Conservation (phyloP, 2,329 filamentous ascomycete genomes). For the Clonostachys rosea region DNA sequence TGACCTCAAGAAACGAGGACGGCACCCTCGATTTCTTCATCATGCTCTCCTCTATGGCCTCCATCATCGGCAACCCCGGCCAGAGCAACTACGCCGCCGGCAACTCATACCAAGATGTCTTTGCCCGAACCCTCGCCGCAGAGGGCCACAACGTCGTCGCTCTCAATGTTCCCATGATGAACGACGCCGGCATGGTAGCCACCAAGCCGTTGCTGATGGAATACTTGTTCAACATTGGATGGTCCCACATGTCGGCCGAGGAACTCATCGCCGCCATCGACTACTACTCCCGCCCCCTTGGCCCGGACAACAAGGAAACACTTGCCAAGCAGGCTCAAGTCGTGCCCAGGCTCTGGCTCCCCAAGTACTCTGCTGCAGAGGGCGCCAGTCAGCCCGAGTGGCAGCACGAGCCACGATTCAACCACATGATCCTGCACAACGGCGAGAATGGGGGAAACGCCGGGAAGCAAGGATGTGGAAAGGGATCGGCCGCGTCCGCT, state of each 20-base stretch:
- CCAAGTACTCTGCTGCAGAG: slow-evolving; percentile 5
- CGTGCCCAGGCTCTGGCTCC: slow-evolving; percentile 3
- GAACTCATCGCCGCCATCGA: slow-evolving; percentile 2
- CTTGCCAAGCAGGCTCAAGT: too few species aligned
- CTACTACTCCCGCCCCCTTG: neutral
- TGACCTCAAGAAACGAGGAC: slow-evolving; percentile 1
- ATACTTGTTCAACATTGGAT: slow-evolving; percentile 3
- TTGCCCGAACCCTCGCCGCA: slow-evolving; percentile 9
- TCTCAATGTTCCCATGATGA: slow-evolving; percentile 8
- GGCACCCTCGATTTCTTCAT: slow-evolving; percentile 30
- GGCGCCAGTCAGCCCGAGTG: slow-evolving; percentile 4
- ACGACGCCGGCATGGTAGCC: slow-evolving; percentile 16
- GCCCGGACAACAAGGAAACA: neutral
- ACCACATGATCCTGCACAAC: slow-evolving; percentile 2
- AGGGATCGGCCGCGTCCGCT: too few species aligned
- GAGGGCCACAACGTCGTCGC: slow-evolving; percentile 13
- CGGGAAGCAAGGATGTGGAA: neutral
- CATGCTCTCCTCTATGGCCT: slow-evolving; percentile 27
- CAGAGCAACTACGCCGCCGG: slow-evolving; percentile 33
- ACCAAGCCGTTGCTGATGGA: slow-evolving; percentile 2
- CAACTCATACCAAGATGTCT: slow-evolving; percentile 25
- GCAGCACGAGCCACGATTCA: slow-evolving; percentile 4
- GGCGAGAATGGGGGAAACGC: neutral
- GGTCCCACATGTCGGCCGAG: slow-evolving; percentile 1
- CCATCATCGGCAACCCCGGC: slow-evolving; percentile 21